Conservation (phyloP, 2,329 filamentous ascomycete genomes). For the Xylaria digitata region DNA sequence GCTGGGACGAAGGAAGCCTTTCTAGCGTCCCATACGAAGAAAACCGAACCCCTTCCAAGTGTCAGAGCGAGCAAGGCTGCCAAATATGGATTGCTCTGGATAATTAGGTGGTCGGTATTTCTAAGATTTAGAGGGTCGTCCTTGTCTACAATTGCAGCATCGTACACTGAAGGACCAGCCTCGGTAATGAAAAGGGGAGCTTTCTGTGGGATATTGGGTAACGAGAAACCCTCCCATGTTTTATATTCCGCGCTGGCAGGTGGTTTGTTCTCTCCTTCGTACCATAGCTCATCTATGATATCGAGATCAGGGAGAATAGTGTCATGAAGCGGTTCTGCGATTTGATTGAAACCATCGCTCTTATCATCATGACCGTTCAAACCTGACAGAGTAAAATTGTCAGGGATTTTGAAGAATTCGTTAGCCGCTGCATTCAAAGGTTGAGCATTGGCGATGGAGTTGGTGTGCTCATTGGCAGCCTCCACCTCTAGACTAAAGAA, state of each 20-base stretch:
- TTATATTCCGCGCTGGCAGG: constrained; percentile 59
- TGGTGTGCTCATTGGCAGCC: constrained; percentile 42
- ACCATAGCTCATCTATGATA: constrained; percentile 60
- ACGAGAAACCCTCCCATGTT: constrained; percentile 77
- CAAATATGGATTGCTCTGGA: constrained; percentile 63
- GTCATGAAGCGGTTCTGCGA: constrained; percentile 43
- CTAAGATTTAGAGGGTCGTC: constrained; percentile 55
- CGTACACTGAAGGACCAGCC: constrained; percentile 72
- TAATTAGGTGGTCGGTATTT: constrained; percentile 55
- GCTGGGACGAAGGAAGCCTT: constrained; percentile 64
- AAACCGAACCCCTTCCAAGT: constrained; percentile 76
- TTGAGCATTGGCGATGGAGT: constrained; percentile 26
- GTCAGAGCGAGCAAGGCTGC: constrained; percentile 73
- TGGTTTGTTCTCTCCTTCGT: constrained; percentile 51
- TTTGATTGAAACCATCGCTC: constrained; percentile 18
- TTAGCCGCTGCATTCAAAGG: constrained; percentile 38
- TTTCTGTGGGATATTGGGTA: constrained; percentile 53
- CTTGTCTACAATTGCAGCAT: constrained; percentile 65
- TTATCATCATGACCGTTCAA: constrained; percentile 29
- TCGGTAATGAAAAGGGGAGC: constrained; percentile 73
- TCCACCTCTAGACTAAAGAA: constrained; percentile 60
- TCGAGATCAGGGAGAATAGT: constrained; percentile 44
- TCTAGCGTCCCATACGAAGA: constrained; percentile 72
- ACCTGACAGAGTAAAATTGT: constrained; percentile 41
- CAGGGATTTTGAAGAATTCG: constrained; percentile 59